phyloP scores from a whole-genome alignment of 2,329 filamentous ascomycete genomes.

The Blumeriella jaapii region DNA sequence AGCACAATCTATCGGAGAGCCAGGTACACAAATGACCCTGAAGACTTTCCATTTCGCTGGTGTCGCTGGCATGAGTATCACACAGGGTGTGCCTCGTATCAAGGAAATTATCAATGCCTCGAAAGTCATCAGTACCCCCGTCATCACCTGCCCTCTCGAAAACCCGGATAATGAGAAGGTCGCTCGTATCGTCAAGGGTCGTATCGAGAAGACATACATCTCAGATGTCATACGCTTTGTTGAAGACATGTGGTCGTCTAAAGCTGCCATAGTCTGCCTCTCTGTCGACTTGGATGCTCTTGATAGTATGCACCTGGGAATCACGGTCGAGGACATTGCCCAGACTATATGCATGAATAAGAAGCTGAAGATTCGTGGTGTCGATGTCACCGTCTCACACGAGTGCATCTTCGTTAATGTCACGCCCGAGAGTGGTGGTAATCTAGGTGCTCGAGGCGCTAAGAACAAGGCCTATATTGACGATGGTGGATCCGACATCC shows the following conservation, averaged over 20 bases:
- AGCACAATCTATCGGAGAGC: constrained; percentile 95
- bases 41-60: constrained; percentile 99
- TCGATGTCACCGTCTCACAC: constrained; percentile 51
- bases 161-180: constrained; percentile 65
- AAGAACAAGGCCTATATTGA: constrained; percentile 28
- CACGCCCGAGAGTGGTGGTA: constrained; percentile 38
- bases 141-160: constrained; percentile 77
- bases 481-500: constrained; percentile 49
- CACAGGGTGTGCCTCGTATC: constrained; percentile 97
- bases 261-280: constrained; percentile 65
- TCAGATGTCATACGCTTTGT: constrained; percentile 70
- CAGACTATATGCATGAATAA: constrained; percentile 68
- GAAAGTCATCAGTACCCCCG: constrained; percentile 83
- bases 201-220: constrained; percentile 90
- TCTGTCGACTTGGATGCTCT: constrained; percentile 73
- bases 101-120: constrained; percentile 99
- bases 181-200: constrained; percentile 81
- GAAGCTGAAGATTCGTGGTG: constrained; percentile 63
- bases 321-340: constrained; percentile 62
- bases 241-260: constrained; percentile 78
- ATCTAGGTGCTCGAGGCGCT: constrained; percentile 18
- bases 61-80: constrained; percentile 99
- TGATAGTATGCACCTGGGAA: constrained; percentile 68
- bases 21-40: constrained; percentile 96
- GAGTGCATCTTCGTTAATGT: constrained; percentile 65